Base-by-base conservation (phyloP, 805 yeast genomes). In the Yarrowia alimentaria region DNA sequence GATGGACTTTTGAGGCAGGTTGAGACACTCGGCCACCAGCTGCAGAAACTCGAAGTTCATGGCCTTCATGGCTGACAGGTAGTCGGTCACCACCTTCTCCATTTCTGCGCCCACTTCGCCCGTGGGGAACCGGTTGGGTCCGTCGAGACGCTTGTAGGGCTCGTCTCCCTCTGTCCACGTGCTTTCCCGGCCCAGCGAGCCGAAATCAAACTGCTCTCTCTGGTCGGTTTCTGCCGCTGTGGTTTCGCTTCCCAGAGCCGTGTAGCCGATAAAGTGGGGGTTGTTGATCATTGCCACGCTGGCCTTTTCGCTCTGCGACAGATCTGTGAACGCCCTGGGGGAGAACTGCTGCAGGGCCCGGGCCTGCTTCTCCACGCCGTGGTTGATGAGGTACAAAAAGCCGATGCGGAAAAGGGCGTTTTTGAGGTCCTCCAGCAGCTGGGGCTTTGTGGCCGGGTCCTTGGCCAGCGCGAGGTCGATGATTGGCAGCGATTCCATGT, bases 181-280 rank as follows among this genome's bases (percentile, higher is more conserved):
- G 25, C 74, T 62, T 54, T 73, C 78, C 2, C n/a, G 26, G 3
- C 45, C 28, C 7, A 58, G 58, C 4, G 80, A 76, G 4, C 78
- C 83, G 52, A 80, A 66, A 58, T 80, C 85, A 53, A 75, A 73
- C 62, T 80, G 85, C 58, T 80, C 85, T 52, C 84, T 66, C 73
- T 80, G 72, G 58, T 80, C 85, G 3, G 75, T 69, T 19, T 66
- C 66, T 17, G 67, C 66, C 10, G 79, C 78, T 0, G 84, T 79
- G 47, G 76, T 73, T 58, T 79, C 84, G 53, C 78, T 76, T 6
- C 81, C 83, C 18, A 79, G 64, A 28, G 72, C 64, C 22, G 79
- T 73, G 67, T 74, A 81, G 5, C 81, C 85, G 58, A 74, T 70
- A 56, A 80, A 79, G 57, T 79, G 82, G 5, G 79, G 79, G 55